Base-by-base conservation (phyloP, 768 basidiomycete species). In the Mycena olivaceomarginata region DNA sequence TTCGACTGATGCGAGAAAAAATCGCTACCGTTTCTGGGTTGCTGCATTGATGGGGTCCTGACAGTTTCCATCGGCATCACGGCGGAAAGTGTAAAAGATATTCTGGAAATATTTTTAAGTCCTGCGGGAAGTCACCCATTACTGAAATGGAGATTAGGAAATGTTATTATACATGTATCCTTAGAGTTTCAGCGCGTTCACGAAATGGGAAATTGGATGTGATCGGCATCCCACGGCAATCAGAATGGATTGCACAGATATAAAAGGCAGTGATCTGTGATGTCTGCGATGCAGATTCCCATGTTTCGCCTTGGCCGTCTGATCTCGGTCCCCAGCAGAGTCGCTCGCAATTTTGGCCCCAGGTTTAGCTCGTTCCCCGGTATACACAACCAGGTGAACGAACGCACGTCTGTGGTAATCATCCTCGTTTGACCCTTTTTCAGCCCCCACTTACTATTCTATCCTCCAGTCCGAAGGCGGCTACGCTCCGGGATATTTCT, bases 241-340 rank as follows among this genome's bases (percentile, higher is more conserved):
- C 53, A 56, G 1, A 22, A 56, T 22, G 53, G 18, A 48, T 45
- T 7, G 12, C 16, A 18, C 48, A 48, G 48, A 48, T 48, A 48
- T 48, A n/a, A 56, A 56, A 56, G 53, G 18, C 48, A 16, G 48
- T 51, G 48, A 51, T 51, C 48, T 51, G 22, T 56, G 53, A 56
- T 16, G 48, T 56, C 53, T 56, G 53, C 53, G 9, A n/a, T 25
- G 53, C n/a, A 56, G 8, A 56, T 56, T 56, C 53, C 53, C n/a
- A 56, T 56, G 53, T 56, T 56, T 56, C 53, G 53, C 53, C 53
- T 56, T 56, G 22, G 53, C 53, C 53, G 53, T 25, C 48, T 48
- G 48, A 48, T 48, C 16, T 48, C 48, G 48, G 53, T 56, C 53
- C 22, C n/a, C 53, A 56, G n/a, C 53, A 56, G n/a, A 56, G 53